Evolutionary conservation across 768 basidiomycete genomes (phyloP), one percentile per base, ranked within the genome.

Genomic region (Termitomyces sp.): DNA sequence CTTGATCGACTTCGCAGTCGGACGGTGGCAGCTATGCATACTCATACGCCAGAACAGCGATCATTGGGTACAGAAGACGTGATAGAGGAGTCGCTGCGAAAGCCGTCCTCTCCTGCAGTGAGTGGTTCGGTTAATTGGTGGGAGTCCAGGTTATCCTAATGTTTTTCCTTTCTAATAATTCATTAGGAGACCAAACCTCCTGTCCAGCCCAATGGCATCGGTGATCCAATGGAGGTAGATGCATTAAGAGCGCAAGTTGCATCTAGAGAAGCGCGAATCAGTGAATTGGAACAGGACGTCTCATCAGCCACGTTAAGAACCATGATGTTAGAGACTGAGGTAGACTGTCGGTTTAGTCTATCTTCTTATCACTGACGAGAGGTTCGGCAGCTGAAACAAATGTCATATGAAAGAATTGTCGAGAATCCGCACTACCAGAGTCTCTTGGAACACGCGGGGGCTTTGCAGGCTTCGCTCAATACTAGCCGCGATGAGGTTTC

Each of bases 41-140:
- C 70, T 23, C 75, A 70, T 54, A 62, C 72, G 49, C 64, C 63
- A 26, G 61, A 64, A 42, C 60, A 57, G 19, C 66, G 67, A 60
- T 58, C 62, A 42, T 64, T 72, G 17, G 65, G 65, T 21, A 70
- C 66, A 52, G 68, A 67, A 38, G 76, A 72, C 51, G 64, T 61
- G 67, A 71, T 71, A 68, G 80, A 80, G 76, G 79, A 76, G 71
- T 70, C 75, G 61, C 74, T 71, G 67, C 68, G 68, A 63, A 75
- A 74, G 71, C 77, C 79, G 71, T 82, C 79, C 74, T 80, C 85
- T 77, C 83, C 86, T 70, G 78, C 74, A 76, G 88, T 89, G 80
- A 83, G 88, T 87, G 78, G 77, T 75, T 77, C 73, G 76, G 73
- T 78, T 75, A 75, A 79, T 76, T 80, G 81, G 84, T 85, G 83